Base-by-base conservation (phyloP, 352 stramenopile species). In the Phytophthora chlamydospora region DNA sequence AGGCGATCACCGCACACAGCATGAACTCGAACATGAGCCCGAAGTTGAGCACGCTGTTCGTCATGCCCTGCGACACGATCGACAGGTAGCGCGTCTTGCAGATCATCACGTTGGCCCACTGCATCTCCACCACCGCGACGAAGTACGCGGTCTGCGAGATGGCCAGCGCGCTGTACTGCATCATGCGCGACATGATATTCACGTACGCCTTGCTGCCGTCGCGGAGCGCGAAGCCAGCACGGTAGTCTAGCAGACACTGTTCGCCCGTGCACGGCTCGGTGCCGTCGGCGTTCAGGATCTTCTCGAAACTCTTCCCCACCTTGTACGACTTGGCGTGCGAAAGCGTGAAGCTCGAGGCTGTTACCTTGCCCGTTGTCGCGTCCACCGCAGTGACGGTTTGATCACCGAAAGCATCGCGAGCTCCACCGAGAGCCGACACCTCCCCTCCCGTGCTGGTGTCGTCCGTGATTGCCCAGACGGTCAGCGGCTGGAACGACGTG, bases 21-120 rank as follows among this genome's bases (percentile, higher is more conserved):
- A 97, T 80, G 62, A 96, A 94, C 73, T 98, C 93, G 58, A 97
- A 97, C 68, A 96, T 90, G 55, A 98, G 85, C 0, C 89, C 91
- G 61, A 97, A 97, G 69, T 97, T 96, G 62, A 98, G 91, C 59
- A 96, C 83, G 34, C 70, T 86, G 71, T 98, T 98, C 33, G 71
- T 66, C 90, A 98, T 97, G 53, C 93, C 92, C 60, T 98, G 93
- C n/a, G 80, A 78, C 27, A 76, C 61, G n/a, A 98, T 76, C 9
- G 82, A 95, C 62, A 97, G 65, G 73, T 91, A 97, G 8, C 93
- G 83, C 35, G 93, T 98, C 79, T 98, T 98, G 73, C 87, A 97
- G 56, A 97, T 96, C 24, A 98, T 62, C 12, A 98, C 60, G 69
- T 97, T 95, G 45, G 90, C 81, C 83, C 90, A 97, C 58, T 98